Conservation (phyloP, 169 alveolate genomes). For the Perkinsus marinus region DNA sequence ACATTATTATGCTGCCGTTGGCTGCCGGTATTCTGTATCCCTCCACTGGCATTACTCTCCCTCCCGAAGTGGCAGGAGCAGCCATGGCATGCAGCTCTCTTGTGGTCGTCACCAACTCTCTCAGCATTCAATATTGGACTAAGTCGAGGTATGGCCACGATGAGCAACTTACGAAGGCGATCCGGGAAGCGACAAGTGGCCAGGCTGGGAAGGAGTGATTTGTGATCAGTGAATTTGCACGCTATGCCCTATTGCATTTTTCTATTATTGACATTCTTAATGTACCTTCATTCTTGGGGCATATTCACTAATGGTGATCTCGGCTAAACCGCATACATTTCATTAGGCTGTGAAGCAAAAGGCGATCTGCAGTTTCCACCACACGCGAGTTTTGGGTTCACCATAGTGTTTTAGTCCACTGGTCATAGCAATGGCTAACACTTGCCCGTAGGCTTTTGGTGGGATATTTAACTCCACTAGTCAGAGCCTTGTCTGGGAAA, state of each 20-base stretch:
- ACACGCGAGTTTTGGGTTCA: too few species aligned
- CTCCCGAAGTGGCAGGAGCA: slow-evolving; percentile 14
- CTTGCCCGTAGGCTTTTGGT: neutral
- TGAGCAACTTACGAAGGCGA: neutral
- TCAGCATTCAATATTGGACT: neutral
- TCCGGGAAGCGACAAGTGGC: neutral
- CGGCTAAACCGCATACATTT: too few species aligned
- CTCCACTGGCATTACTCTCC: neutral
- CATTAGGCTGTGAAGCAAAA: too few species aligned
- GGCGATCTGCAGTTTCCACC: neutral
- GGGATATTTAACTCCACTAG: neutral
- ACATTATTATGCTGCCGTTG: slow-evolving; percentile 19
- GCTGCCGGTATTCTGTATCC: slow-evolving; percentile 38
- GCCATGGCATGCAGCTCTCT: slow-evolving; percentile 3
- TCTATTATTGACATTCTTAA: neutral
- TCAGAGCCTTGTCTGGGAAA: neutral
- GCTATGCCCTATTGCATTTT: neutral
- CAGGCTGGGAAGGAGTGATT: neutral
- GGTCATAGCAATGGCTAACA: neutral
- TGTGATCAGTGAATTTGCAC: neutral
- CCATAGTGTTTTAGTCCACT: too few species aligned
- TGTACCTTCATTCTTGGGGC: too few species aligned
- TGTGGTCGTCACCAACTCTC: neutral
- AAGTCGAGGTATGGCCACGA: neutral
- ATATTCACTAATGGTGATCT: too few species aligned